Base-by-base conservation (phyloP, 495 filamentous ascomycete species). In the Aspergillus kassunensis region DNA sequence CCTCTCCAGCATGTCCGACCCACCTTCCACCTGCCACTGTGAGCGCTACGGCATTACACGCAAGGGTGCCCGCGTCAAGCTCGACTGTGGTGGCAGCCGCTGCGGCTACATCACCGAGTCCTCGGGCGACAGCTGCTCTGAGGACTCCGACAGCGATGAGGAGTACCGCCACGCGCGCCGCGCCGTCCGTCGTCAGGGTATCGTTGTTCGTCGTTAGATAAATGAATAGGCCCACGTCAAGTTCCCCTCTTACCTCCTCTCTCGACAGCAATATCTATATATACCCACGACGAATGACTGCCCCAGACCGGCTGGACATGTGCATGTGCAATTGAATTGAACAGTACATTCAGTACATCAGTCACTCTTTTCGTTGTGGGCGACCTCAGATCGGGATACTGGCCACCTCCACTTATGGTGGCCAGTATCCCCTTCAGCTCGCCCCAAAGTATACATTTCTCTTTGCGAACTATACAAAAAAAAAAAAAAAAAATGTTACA, bases 31-130 rank as follows among this genome's bases (percentile, higher is more conserved):
- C 50, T 97, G 91, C 80, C 86, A 82, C 53, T 96, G 91, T 71
- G 88, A 97, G 61, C 89, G 91, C 76, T 97, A 93, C 76, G 91
- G 91, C 49, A 95, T 97, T 77, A 97, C 91, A 51, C 88, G 90
- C 72, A 83, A 84, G 73, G 91, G 91, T 54, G 86, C 91, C 65
- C 81, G 90, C 50, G 86, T 96, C 80, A 93, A 90, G 80, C 82
- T 96, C 55, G 91, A 96, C 80, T 96, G 91, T 60, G 90, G 90
- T 37, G 91, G 91, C 54, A 74, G 80, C 53, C 84, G 90, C 64
- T 96, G 91, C 68, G 87, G 87, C 52, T 91, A 87, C 73, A 77
- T 79, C 53, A 80, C 84, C 58, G 73, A 76, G 59, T 72, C 69
- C n/a, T 81, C 78, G 2, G 76, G 71, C 19, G 71, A 62, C 11